These are phyloP conservation scores for Candida tropicalis DNA, from an alignment of 1,139 yeast genomes.

Conservation along the genomic window DNA sequence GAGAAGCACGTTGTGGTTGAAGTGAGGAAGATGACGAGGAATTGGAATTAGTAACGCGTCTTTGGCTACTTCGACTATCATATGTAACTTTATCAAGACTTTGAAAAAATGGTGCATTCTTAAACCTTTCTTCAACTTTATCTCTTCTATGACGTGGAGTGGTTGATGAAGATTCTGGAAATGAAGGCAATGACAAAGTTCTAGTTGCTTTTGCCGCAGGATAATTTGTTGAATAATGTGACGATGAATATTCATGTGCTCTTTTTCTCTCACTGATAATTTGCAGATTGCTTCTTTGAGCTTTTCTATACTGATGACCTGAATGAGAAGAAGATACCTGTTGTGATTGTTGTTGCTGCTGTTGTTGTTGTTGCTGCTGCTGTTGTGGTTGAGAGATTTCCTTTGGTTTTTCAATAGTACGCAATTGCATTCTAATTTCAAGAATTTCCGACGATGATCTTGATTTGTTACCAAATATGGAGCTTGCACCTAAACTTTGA, in stretches of 20 bases:
- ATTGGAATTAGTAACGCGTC: conserved; percentile 8
- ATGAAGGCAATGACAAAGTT: conserved; percentile 64
- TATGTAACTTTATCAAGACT: conserved; percentile 36
- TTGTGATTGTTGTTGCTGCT: conserved; percentile 7
- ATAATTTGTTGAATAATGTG: conserved; percentile 20
- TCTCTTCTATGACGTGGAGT: conserved; percentile 45
- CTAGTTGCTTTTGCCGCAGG: conserved; percentile 57
- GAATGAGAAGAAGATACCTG: too few relatives aligned
- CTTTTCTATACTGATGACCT: not conserved
- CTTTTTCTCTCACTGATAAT: conserved; percentile 13
- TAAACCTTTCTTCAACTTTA: conserved; percentile 48
- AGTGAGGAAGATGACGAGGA: conserved; percentile 15
- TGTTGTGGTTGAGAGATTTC: conserved; percentile 11
- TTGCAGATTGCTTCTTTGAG: conserved; percentile 7
- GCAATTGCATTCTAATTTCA: conserved; percentile 65
- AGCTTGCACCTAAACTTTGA: conserved; percentile 61
- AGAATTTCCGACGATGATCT: conserved; percentile 55
- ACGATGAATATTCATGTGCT: conserved; percentile 10
- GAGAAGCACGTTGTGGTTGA: conserved; percentile 45
- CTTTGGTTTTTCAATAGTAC: conserved; percentile 33
- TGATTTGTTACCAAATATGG: conserved; percentile 46
- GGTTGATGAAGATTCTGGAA: conserved; percentile 41
- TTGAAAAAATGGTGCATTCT: conserved; percentile 47
- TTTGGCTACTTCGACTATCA: conserved; percentile 29
- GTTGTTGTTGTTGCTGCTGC: conserved; percentile 12